Conservation (phyloP, 495 filamentous ascomycete species). For the Trichoderma asperelloides region DNA sequence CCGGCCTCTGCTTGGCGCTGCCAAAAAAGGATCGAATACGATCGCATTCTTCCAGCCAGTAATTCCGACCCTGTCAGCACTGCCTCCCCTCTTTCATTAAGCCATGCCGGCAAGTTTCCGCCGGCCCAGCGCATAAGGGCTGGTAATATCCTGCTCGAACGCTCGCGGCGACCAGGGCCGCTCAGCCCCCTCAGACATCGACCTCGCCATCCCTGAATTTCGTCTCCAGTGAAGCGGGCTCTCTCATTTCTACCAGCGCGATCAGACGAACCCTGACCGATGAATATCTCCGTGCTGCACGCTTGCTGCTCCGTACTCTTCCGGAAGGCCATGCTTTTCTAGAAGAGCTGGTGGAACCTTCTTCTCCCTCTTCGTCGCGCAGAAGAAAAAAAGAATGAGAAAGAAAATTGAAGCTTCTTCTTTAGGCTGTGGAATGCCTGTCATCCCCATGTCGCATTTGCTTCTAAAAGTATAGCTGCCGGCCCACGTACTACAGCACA, state of each 20-base stretch:
- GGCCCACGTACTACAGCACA: not conserved
- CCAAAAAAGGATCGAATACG: not conserved
- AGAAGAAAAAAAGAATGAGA: not conserved
- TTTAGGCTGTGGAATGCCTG: not conserved
- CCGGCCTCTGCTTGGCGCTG: too few species aligned
- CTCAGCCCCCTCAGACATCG: not conserved
- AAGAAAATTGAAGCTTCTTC: not conserved
- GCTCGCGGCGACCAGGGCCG: not conserved
- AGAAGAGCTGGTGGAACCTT: not conserved
- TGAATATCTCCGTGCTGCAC: not conserved
- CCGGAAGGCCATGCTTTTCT: not conserved
- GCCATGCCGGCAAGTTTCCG: not conserved
- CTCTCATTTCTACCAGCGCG: not conserved
- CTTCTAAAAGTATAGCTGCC: not conserved
- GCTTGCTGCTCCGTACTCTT: too few species aligned
- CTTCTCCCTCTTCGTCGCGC: not conserved
- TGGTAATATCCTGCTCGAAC: not conserved
- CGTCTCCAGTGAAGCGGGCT: not conserved
- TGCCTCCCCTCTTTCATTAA: conserved; percentile 2
- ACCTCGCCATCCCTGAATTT: not conserved
- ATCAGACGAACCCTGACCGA: not conserved
- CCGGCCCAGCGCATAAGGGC: conserved; percentile 3
- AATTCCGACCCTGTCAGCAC: not conserved
- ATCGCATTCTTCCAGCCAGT: not conserved
- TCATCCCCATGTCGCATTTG: not conserved